Evolutionary conservation across 2,329 filamentous ascomycete genomes (phyloP), one percentile per base, ranked within the genome.

Genomic region (Amylocarpus encephaloides): DNA sequence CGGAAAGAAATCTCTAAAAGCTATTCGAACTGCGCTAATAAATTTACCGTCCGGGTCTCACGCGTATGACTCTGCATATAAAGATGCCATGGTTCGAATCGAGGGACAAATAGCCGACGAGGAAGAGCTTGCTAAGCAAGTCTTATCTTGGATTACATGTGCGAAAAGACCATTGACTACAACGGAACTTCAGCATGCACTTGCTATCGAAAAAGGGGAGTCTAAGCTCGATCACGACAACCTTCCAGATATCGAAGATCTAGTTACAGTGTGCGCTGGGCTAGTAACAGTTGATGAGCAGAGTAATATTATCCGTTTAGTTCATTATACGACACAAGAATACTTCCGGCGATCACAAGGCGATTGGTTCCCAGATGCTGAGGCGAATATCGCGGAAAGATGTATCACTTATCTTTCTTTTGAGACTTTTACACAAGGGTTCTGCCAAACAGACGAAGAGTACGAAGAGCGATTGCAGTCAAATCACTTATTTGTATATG

Each of bases 41-140:
- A 60, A 53, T 0, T 53, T 75, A 0, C 55, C 62, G 0, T 65
- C 35, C 10, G 67, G 66, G 6, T 56, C 59, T 4, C 45, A 59
- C 10, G 64, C 62, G 2, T 69, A 71, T 12, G 59, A 71, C 13
- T 5, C 55, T 9, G 68, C 70, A 0, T 80, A 79, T 42, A 49
- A 65, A 0, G 53, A 68, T 0, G 67, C 70, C 0, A 71, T 77
- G 61, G 33, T 68, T 1, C 62, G 73, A 18, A 74, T 78, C 19
- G 44, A 68, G n/a, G 51, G 56, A 0, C 73, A 77, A 42, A 7
- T 55, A 0, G 1, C 45, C 1, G 67, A 64, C 3, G 54, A 65
- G 6, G 32, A 38, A 13, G 49, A 65, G 0, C 60, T 74, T 33
- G 74, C 74, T 0, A 69, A 63, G 38, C 33, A 40, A 33, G 44